A percentile compares a stretch with the other conserved stretches of the same genome.
Evolutionary conservation across 139 green algal species (phyloP).

Genomic region (Gonium pectorale): DNA sequence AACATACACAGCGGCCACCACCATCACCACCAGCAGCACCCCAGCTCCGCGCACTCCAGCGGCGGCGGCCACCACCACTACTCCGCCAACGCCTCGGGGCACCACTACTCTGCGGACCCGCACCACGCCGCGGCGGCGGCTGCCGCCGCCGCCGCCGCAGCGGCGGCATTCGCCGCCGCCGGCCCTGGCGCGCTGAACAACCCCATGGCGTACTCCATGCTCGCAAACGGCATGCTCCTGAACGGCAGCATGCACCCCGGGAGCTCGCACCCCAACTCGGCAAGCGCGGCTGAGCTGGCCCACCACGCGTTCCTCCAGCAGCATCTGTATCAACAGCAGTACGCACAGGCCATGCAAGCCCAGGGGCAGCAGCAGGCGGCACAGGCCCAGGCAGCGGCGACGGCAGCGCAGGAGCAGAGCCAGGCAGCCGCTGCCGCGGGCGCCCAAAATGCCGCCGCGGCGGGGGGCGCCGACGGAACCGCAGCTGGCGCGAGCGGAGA

Average conservation of each 20-base stretch:
- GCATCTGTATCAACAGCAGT: neutral
- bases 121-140: slow-evolving; percentile 13
- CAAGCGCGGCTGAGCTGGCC: neutral
- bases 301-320: neutral
- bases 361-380: neutral
- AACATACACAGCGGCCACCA: neutral
- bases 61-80: neutral
- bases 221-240: slow-evolving; percentile 25
- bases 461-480: too few relatives aligned
- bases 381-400: neutral
- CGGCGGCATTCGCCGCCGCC: neutral
- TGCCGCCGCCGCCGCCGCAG: slow-evolving; percentile 1
- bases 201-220: slow-evolving; percentile 17
- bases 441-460: too few relatives aligned
- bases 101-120: neutral
- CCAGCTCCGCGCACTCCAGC: neutral
- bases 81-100: neutral
- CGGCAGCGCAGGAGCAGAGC: neutral
- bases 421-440: neutral
- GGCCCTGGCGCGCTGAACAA: neutral
- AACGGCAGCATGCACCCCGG: neutral
- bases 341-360: too few relatives aligned
- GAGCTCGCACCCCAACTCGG: neutral
- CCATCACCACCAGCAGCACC: slow-evolving; percentile 6
- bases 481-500: neutral